Evolutionary conservation across 257 asterid species (phyloP).

Genomic region (Lavandula angustifolia): DNA sequence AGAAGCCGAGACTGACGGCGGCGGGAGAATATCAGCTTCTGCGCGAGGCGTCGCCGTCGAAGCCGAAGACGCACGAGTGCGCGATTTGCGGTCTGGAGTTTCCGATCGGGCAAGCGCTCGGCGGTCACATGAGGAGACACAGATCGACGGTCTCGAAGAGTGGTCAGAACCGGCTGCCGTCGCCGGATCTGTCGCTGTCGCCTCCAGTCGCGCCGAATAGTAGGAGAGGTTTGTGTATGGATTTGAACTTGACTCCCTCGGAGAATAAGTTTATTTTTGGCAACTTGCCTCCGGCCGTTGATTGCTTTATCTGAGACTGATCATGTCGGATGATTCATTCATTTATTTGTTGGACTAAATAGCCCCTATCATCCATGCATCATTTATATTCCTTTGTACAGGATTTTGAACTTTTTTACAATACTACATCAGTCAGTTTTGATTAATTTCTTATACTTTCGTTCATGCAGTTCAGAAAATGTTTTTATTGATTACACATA

Average conservation of each 20-base stretch:
- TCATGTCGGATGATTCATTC: constrained; percentile 5
- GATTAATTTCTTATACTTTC: too few relatives aligned
- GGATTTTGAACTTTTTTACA: background rate
- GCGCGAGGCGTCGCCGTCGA: constrained; percentile 41
- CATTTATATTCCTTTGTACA: constrained; percentile 22
- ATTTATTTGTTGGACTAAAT: constrained; percentile 23
- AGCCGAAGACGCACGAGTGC: constrained; percentile 61
- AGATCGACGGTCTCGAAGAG: constrained; percentile 24
- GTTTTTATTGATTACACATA: too few relatives aligned
- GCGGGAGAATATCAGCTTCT: constrained; percentile 25
- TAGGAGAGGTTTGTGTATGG: constrained; percentile 48
- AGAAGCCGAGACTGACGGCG: constrained; percentile 46
- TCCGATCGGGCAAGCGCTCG: constrained; percentile 67
- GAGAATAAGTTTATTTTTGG: constrained; percentile 51
- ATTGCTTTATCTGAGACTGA: constrained; percentile 34
- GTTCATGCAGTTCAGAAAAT: too few relatives aligned
- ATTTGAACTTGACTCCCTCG: constrained; percentile 65
- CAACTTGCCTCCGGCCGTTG: constrained; percentile 32
- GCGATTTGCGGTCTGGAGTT: constrained; percentile 61
- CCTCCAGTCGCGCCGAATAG: constrained; percentile 38
- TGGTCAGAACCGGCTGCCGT: constrained; percentile 23
- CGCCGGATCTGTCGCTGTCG: constrained; percentile 32
- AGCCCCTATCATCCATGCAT: constrained; percentile 10
- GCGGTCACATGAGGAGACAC: constrained; percentile 75
- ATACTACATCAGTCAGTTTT: too few relatives aligned